Evolutionary conservation across 192 early-diverging fungal genomes (phyloP).

Genomic region (Spizellomyces punctatus): DNA sequence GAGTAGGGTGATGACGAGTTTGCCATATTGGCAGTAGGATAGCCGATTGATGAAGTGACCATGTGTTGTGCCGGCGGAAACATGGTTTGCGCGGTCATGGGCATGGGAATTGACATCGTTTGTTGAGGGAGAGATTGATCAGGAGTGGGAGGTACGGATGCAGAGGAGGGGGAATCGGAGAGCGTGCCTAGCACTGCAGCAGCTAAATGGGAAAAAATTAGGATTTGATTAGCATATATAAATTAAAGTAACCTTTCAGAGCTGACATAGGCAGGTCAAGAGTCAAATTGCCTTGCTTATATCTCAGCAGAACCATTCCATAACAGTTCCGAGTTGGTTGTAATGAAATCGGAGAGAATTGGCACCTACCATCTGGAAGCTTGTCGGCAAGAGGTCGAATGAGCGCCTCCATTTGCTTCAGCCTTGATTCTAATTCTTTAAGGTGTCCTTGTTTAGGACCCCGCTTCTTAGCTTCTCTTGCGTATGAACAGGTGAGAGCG

Average conservation of each 20-base stretch:
- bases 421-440: conserved; percentile 27
- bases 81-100: too few relatives aligned
- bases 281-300: too few relatives aligned
- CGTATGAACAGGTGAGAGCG: conserved; percentile 21
- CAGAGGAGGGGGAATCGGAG: background rate
- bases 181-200: background rate
- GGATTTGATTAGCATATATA: too few relatives aligned
- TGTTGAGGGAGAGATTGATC: background rate
- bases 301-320: too few relatives aligned
- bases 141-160: background rate
- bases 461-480: conserved; percentile 29
- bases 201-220: background rate
- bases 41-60: too few relatives aligned
- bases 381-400: conserved; percentile 23
- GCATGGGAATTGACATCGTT: too few relatives aligned
- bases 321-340: background rate
- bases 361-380: background rate
- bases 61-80: too few relatives aligned
- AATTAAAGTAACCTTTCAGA: too few relatives aligned
- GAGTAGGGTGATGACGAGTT: too few relatives aligned
- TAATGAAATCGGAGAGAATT: background rate
- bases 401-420: conserved; percentile 36
- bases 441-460: conserved; percentile 36
- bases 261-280: too few relatives aligned
- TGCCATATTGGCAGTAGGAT: too few relatives aligned